Percentiles rank a stretch among this genome's conserved stretches.
phyloP scores from a whole-genome alignment of 2,329 filamentous ascomycete genomes.

The Talaromyces verruculosus region DNA sequence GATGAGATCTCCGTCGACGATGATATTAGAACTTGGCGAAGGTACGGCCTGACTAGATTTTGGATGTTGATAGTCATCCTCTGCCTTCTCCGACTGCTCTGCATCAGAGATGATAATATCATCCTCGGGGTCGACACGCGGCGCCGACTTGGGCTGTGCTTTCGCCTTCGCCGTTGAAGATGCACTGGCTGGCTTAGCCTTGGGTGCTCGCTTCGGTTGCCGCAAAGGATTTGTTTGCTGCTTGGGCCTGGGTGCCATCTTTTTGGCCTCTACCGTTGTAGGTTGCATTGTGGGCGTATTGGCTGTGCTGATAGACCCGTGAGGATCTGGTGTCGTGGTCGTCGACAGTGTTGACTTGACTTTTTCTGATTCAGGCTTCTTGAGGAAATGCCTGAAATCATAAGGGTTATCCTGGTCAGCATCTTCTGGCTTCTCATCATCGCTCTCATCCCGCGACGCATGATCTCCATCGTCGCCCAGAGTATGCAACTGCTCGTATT shows the following conservation, averaged over 20 bases:
- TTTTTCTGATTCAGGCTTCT: constrained; percentile 39
- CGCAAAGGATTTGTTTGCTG: constrained; percentile 20
- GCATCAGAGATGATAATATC: constrained; percentile 29
- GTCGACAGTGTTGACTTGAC: constrained; percentile 31
- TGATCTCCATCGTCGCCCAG: constrained; percentile 37
- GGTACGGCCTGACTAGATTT: constrained; percentile 33
- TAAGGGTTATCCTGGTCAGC: constrained; percentile 50
- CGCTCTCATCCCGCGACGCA: constrained; percentile 28
- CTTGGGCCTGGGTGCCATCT: constrained; percentile 26
- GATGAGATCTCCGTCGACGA: constrained; percentile 49
- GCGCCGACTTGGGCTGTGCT: constrained; percentile 28
- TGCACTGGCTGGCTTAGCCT: constrained; percentile 2
- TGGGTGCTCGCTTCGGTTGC: constrained; percentile 22
- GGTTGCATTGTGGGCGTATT: constrained; percentile 38
- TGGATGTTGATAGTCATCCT: constrained; percentile 22
- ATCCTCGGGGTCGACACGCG: constrained; percentile 29
- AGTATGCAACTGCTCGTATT: constrained; percentile 64
- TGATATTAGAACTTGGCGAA: constrained; percentile 45
- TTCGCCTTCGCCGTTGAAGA: constrained; percentile 18
- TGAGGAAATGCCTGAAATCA: constrained; percentile 52
- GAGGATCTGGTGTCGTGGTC: constrained; percentile 40
- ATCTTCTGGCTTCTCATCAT: constrained; percentile 40
- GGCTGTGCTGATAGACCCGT: constrained; percentile 32
- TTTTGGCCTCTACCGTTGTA: constrained; percentile 30
- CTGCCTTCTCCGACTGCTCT: constrained; percentile 35